A percentile compares a stretch with the other conserved stretches of the same genome.
Evolutionary conservation across 768 basidiomycete species (phyloP).

Genomic region (Trametes maxima): DNA sequence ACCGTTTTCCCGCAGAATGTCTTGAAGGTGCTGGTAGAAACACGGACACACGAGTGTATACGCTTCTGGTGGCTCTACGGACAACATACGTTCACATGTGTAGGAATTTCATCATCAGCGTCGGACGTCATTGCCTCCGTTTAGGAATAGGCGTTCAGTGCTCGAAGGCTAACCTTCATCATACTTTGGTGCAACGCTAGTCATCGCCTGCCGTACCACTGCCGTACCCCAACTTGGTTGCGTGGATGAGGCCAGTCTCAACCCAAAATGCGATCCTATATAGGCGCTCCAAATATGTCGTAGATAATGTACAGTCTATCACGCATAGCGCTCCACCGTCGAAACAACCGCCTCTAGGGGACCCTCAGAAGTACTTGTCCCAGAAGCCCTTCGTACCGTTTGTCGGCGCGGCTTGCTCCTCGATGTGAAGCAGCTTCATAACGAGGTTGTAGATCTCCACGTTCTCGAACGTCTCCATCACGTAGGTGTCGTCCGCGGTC

Average conservation of each 20-base stretch:
- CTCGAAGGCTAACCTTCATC: no score
- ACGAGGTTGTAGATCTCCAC: conserved; percentile 86
- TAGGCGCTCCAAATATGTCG: neutral
- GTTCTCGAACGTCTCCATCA: conserved; percentile 84
- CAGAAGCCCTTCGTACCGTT: conserved; percentile 87
- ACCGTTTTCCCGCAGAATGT: no score
- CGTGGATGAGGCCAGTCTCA: neutral
- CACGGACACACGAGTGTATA: no score
- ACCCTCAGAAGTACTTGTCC: conserved; percentile 66
- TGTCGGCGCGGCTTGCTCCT: conserved; percentile 53
- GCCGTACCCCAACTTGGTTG: neutral
- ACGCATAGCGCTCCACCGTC: neutral
- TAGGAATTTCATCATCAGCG: no score
- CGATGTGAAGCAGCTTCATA: conserved; percentile 70
- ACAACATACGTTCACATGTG: no score
- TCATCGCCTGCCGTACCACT: no score
- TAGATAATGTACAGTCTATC: neutral
- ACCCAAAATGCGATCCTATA: neutral
- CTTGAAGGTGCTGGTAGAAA: no score
- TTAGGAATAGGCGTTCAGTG: no score
- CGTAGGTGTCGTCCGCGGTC: conserved; percentile 60
- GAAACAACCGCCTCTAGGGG: neutral
- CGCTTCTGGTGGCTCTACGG: no score
- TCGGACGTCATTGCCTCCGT: no score
- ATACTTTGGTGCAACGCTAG: no score